Percentiles rank a stretch among this genome's conserved stretches.
These are phyloP conservation scores for Aspergillus sojae DNA, from an alignment of 2,329 filamentous ascomycete species.

Conservation along the genomic window DNA sequence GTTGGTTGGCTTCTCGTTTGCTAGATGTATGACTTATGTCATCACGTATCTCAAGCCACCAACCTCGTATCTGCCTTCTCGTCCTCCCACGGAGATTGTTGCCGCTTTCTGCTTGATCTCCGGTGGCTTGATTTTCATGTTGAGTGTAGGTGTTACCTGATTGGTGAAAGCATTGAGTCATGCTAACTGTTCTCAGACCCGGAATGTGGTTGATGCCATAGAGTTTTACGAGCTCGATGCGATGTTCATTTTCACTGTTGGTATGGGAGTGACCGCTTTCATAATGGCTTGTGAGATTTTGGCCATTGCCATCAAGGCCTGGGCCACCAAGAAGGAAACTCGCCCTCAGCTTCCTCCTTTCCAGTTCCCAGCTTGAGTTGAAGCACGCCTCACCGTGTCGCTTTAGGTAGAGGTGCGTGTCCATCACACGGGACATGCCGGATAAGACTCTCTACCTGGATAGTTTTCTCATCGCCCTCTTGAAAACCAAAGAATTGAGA, in stretches of 20 bases:
- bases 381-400: neutral
- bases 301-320: conserved; percentile 82
- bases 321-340: conserved; percentile 63
- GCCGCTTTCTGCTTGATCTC: conserved; percentile 82
- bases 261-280: conserved; percentile 78
- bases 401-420: neutral
- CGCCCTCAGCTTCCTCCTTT: conserved; percentile 32
- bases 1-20: conserved; percentile 76
- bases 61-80: conserved; percentile 74
- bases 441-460: neutral
- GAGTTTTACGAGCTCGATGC: conserved; percentile 76
- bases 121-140: conserved; percentile 90
- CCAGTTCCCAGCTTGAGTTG: conserved; percentile 29
- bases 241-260: conserved; percentile 92
- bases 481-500: neutral
- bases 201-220: conserved; percentile 76
- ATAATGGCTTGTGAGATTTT: conserved; percentile 84
- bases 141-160: conserved; percentile 65
- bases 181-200: conserved; percentile 56
- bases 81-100: conserved; percentile 88
- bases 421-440: neutral
- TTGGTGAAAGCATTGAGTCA: neutral
- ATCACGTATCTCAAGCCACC: conserved; percentile 79
- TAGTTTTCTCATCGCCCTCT: neutral
- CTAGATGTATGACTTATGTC: conserved; percentile 78